Evolutionary conservation across 2,329 filamentous ascomycete species (phyloP), one percentile per base, ranked within the genome.

Genomic region (Epicoccum nigrum): DNA sequence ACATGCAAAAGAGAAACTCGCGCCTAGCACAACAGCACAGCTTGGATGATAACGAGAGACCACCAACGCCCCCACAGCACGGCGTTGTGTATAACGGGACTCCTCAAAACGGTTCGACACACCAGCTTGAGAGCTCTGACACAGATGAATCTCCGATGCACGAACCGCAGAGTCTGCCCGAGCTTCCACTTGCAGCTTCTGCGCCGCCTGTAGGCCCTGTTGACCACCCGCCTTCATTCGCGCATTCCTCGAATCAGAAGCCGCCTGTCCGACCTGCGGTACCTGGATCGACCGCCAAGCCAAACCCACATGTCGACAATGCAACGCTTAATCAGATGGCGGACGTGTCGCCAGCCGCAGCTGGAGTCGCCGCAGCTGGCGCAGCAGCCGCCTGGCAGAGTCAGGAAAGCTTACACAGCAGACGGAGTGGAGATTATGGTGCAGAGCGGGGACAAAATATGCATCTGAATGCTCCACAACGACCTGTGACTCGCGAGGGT

Each of bases 221-320:
- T 16, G 84, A 83, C 4, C 78, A 81, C 5, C 92, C 93, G 1
- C 93, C 93, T 3, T 85, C 85, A 9, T 93, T 97, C 70, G 83
- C 85, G 39, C 90, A 96, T 71, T 81, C 82, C 30, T 84, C 92
- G 11, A 85, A 88, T 54, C 83, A 87, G 43, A 82, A 84, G 40
- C 92, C 92, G 4, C 78, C 80, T 1, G 85, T 83, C 52, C 84
- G 84, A 55, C 89, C 89, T 0, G 85, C 89, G 61, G 85, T 90
- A 51, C 87, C 90, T 23, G 84, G 88, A 67, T 54, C 51, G n/a
- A 79, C 93, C 63, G 87, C 89, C 56, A 86, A 86, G 58, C 90
- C 89, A 43, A 94, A 91, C 62, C 92, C 88, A 61, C 87, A 91
- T 17, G 86, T 97, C 70, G 96, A 94, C 20, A 83, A 81, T 60